Percentiles rank a stretch among this genome's conserved stretches.
Conservation (phyloP, 495 filamentous ascomycete genomes). For the Penicillium coprophilum region DNA sequence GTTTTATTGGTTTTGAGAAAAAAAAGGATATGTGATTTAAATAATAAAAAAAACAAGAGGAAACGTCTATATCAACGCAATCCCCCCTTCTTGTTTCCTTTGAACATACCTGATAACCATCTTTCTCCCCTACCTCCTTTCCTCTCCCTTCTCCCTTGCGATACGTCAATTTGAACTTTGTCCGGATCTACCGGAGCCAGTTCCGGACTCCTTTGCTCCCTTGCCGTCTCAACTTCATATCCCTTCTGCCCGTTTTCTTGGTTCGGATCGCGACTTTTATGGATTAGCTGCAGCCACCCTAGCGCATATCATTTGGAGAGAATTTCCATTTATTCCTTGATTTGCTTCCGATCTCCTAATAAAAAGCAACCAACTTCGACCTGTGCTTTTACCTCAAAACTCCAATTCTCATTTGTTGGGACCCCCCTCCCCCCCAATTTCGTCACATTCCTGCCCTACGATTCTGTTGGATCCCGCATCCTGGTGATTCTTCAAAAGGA, state of each 20-base stretch:
- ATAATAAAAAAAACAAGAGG: slow-evolving; percentile 18
- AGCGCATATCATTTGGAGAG: slow-evolving; percentile 24
- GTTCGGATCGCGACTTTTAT: slow-evolving; percentile 39
- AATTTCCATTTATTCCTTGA: background rate
- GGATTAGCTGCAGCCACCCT: slow-evolving; percentile 34
- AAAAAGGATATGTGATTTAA: background rate
- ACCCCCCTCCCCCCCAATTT: slow-evolving; percentile 25
- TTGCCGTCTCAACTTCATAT: slow-evolving; percentile 38
- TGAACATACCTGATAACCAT: slow-evolving; percentile 27
- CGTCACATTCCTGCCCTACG: slow-evolving; percentile 50
- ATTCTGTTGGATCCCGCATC: slow-evolving; percentile 35
- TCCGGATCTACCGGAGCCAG: slow-evolving; percentile 40
- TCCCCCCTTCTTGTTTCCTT: slow-evolving; percentile 22
- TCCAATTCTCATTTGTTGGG: slow-evolving; percentile 26
- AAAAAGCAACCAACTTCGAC: slow-evolving; percentile 35
- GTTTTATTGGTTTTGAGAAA: slow-evolving; percentile 16
- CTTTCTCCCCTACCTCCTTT: slow-evolving; percentile 22
- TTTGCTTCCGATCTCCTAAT: slow-evolving; percentile 18
- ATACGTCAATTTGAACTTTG: slow-evolving; percentile 31
- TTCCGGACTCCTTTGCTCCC: slow-evolving; percentile 46
- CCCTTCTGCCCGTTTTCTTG: slow-evolving; percentile 34
- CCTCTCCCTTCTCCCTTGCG: slow-evolving; percentile 41
- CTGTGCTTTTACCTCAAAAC: slow-evolving; percentile 26
- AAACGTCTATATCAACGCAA: slow-evolving; percentile 37
- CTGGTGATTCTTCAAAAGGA: slow-evolving; percentile 42